phyloP scores from a whole-genome alignment of 257 asterid species.

The Haberlea rhodopensis region DNA sequence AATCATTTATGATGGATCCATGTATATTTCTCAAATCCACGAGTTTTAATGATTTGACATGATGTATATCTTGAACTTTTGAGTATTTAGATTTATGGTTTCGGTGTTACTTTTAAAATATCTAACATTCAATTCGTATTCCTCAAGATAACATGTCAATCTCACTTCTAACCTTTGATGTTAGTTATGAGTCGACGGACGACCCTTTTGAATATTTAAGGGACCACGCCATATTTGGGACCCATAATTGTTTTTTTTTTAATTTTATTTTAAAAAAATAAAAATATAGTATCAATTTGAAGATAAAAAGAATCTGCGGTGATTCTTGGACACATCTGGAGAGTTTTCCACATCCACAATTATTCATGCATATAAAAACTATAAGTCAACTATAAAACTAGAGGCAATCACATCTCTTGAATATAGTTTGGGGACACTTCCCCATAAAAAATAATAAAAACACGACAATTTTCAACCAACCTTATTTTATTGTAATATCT shows the following conservation, averaged over 20 bases:
- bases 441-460: neutral
- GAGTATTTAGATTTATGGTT: too few relatives aligned
- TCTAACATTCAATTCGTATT: too few relatives aligned
- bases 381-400: neutral
- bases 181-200: neutral
- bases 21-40: too few relatives aligned
- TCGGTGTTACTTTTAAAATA: too few relatives aligned
- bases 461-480: neutral
- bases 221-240: too few relatives aligned
- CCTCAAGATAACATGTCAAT: too few relatives aligned
- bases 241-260: too few relatives aligned
- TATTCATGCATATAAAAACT: neutral
- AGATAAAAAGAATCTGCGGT: neutral
- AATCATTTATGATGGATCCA: too few relatives aligned
- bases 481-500: neutral
- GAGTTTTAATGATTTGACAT: too few relatives aligned
- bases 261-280: too few relatives aligned
- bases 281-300: neutral
- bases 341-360: neutral
- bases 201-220: neutral
- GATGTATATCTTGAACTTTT: too few relatives aligned
- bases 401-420: neutral
- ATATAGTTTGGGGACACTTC: neutral
- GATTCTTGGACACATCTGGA: neutral
- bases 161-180: neutral